These are phyloP conservation scores for Solanum chmielewskii DNA, from an alignment of 257 asterid species.

Conservation along the genomic window DNA sequence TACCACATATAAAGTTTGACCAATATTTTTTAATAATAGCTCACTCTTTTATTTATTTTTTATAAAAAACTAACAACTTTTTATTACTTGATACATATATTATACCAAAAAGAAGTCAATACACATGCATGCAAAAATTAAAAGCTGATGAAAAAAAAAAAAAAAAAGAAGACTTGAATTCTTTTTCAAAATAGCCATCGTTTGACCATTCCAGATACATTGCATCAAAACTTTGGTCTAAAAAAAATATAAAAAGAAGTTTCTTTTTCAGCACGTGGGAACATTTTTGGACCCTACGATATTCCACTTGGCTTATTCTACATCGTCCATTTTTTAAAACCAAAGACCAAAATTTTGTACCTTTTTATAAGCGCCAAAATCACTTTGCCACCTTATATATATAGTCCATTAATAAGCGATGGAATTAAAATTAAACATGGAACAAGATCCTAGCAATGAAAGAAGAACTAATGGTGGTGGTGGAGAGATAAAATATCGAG, in stretches of 20 bases:
- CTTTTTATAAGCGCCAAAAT: conserved; percentile 30
- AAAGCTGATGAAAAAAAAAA: background rate
- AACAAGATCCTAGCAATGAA: conserved; percentile 9
- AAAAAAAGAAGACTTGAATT: background rate
- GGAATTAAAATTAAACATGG: background rate
- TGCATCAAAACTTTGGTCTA: conserved; percentile 16
- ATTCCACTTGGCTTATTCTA: conserved; percentile 14
- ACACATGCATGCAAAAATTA: background rate
- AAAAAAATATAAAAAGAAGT: conserved; percentile 7
- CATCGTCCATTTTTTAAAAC: conserved; percentile 4
- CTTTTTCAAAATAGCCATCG: background rate
- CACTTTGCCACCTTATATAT: background rate
- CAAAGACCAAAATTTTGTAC: background rate
- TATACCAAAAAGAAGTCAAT: background rate
- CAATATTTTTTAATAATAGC: background rate
- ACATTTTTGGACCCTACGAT: conserved; percentile 4
- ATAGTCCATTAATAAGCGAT: background rate
- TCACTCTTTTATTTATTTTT: background rate
- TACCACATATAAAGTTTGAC: background rate
- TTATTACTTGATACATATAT: background rate
- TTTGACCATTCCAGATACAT: conserved; percentile 3
- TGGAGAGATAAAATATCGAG: conserved; percentile 52
- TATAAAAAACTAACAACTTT: background rate
- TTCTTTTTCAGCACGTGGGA: conserved; percentile 31
- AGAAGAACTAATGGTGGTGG: background rate